Percentiles rank a stretch among this genome's conserved stretches.
These are phyloP conservation scores for Boletales sp. DNA, from an alignment of 768 basidiomycete genomes.

Conservation along the genomic window DNA sequence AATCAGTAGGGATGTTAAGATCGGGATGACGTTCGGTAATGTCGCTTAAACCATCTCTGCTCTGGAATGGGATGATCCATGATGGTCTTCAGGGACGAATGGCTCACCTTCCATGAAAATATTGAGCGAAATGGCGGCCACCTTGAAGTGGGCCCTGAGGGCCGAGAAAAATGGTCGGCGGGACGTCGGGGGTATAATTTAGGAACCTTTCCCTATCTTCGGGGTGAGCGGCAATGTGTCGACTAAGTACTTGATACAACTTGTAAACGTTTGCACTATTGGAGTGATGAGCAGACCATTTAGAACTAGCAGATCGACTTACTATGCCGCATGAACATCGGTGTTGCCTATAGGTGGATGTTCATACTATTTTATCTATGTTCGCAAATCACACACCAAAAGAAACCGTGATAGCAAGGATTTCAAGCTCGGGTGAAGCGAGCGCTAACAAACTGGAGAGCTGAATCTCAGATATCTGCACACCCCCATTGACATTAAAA, in stretches of 20 bases:
- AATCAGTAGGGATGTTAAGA: constrained; percentile 33
- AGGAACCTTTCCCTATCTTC: constrained; percentile 54
- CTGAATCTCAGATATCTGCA: not conserved
- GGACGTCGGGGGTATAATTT: constrained; percentile 48
- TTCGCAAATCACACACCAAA: constrained; percentile 51
- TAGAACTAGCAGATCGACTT: constrained; percentile 21
- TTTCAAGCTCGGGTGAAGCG: constrained; percentile 79
- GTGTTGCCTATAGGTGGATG: constrained; percentile 57
- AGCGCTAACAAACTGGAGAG: constrained; percentile 68
- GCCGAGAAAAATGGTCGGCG: constrained; percentile 65
- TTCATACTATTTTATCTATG: not conserved
- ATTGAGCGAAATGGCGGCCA: constrained; percentile 68
- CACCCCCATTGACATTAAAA: not conserved
- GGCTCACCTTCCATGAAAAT: constrained; percentile 76
- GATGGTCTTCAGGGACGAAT: not conserved
- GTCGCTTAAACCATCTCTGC: constrained; percentile 65
- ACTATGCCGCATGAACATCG: constrained; percentile 57
- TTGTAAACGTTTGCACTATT: constrained; percentile 71
- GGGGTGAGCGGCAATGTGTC: constrained; percentile 55
- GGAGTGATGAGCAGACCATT: not conserved
- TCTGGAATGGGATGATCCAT: not conserved
- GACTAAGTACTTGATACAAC: constrained; percentile 63
- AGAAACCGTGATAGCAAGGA: constrained; percentile 70
- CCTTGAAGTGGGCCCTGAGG: constrained; percentile 66
- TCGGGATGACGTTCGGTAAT: constrained; percentile 67